Base-by-base conservation (phyloP, 331 rosid genomes). In the Spiraea crenata region DNA sequence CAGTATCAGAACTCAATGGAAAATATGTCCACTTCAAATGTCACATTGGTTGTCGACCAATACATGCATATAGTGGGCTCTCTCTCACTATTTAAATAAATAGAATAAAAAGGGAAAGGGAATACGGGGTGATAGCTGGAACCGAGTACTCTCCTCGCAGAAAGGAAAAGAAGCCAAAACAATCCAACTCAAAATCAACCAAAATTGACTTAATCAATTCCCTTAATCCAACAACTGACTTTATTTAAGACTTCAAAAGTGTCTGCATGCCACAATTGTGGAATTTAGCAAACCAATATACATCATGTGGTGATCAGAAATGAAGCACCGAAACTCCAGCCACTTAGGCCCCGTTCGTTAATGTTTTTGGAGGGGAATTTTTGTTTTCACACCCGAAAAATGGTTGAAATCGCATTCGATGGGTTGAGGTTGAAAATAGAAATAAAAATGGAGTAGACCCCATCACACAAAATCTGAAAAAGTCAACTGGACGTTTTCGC, bases 121-220 rank as follows among this genome's bases (percentile, higher is more conserved):
- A 25, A 25, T 25, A 25, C 31, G 31, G 31, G 57, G 45, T 70
- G 55, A 70, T 31, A 70, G 74, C 65, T 70, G 74, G 74, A 70
- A 25, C 45, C 74, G 15, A 44, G 65, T 44, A 15, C 35, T 14
- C 56, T 70, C 50, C 56, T 70, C 50, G 44, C 44, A 6, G 8
- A 39, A 74, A 57, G 34, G 9, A 50, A 9, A 31, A 31, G 19
- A 1, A 25, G 16, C 44, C 65, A 41, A 69, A 25, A 56, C 15
- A 40, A 48, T 42, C 65, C 74, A 44, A 31, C 31, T 44, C 56
- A 70, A 34, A 25, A 44, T 42, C 55, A 42, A 25, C 65, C 65
- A 25, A 70, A 69, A 69, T 69, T 42, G 65, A 56, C 74, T 39
- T 69, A 69, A 69, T 69, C 31, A 55, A 56, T 65, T 39, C 54